These are phyloP conservation scores for Annona cherimola DNA, from an alignment of 164 flowering plant species.

Conservation along the genomic window DNA sequence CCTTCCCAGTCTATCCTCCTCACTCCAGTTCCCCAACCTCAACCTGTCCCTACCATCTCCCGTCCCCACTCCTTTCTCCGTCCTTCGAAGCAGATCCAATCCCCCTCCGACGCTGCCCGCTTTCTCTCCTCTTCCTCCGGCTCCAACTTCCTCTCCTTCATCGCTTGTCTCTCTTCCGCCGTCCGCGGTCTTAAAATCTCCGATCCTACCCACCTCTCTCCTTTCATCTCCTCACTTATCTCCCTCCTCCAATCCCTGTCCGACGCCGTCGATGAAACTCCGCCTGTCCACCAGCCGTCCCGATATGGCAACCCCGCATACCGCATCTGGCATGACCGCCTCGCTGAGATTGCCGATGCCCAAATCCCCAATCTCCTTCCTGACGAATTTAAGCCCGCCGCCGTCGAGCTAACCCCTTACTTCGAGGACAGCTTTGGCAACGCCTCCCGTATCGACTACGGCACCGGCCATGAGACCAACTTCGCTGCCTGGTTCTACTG, in stretches of 20 bases:
- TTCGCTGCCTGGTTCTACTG: constrained; percentile 35
- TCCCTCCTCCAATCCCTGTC: constrained; percentile 42
- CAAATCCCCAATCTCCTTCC: constrained; percentile 20
- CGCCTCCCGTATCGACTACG: constrained; percentile 28
- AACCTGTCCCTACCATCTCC: constrained; percentile 29
- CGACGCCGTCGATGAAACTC: constrained; percentile 61
- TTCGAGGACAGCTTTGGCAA: constrained; percentile 33
- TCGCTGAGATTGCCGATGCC: constrained; percentile 22
- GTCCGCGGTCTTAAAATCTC: constrained; percentile 63
- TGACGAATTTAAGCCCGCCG: constrained; percentile 12
- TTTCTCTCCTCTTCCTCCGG: constrained; percentile 54
- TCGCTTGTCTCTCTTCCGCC: constrained; percentile 70
- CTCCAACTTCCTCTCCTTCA: constrained; percentile 70
- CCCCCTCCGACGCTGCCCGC: constrained; percentile 53
- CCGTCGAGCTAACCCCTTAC: constrained; percentile 24
- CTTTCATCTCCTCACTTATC: constrained; percentile 27
- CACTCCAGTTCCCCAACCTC: constrained; percentile 63
- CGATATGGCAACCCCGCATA: constrained; percentile 79
- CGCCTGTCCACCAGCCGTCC: constrained; percentile 56
- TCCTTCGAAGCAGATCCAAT: constrained; percentile 60
- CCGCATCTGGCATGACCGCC: constrained; percentile 63
- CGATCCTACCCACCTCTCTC: constrained; percentile 56
- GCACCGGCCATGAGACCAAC: constrained; percentile 43
- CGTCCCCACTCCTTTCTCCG: constrained; percentile 45
- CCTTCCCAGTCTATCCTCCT: constrained; percentile 38